phyloP scores from a whole-genome alignment of 1,139 yeast genomes.

The Sugiyamaella japonica region DNA sequence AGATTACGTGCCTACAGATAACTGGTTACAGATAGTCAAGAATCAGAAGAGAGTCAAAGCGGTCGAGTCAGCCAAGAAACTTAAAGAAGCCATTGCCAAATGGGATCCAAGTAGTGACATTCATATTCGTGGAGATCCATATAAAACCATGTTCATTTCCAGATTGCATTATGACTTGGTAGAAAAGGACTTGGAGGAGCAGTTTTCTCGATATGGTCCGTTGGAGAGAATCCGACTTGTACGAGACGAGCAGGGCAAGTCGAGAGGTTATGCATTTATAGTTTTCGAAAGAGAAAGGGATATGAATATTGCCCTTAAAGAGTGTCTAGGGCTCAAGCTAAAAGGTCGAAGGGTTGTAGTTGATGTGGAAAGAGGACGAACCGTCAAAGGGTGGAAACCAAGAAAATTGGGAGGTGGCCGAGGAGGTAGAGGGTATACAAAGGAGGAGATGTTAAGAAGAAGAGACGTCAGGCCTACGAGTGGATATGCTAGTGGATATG shows the following conservation, averaged over 20 bases:
- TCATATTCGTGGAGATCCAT: constrained; percentile 71
- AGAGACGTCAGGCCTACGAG: too few species aligned
- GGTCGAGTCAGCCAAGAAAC: constrained; percentile 36
- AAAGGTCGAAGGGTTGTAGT: constrained; percentile 60
- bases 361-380: constrained; percentile 82
- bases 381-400: constrained; percentile 78
- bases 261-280: constrained; percentile 84
- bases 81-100: constrained; percentile 41
- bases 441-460: constrained; percentile 23
- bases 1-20: constrained; percentile 41
- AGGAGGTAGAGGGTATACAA: constrained; percentile 59
- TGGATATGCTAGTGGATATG: too few species aligned
- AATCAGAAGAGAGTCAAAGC: constrained; percentile 39
- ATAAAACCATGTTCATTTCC: constrained; percentile 72
- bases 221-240: constrained; percentile 69
- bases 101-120: constrained; percentile 64
- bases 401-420: constrained; percentile 72
- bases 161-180: constrained; percentile 65
- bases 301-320: constrained; percentile 59
- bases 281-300: constrained; percentile 63
- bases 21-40: constrained; percentile 42
- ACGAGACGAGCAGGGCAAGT: constrained; percentile 54
- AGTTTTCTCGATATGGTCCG: constrained; percentile 65
- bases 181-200: constrained; percentile 67
- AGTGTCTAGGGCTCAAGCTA: constrained; percentile 55